Evolutionary conservation across 2,329 filamentous ascomycete species (phyloP), one percentile per base, ranked within the genome.

Genomic region (Monilinia vaccinii-corymbosi): DNA sequence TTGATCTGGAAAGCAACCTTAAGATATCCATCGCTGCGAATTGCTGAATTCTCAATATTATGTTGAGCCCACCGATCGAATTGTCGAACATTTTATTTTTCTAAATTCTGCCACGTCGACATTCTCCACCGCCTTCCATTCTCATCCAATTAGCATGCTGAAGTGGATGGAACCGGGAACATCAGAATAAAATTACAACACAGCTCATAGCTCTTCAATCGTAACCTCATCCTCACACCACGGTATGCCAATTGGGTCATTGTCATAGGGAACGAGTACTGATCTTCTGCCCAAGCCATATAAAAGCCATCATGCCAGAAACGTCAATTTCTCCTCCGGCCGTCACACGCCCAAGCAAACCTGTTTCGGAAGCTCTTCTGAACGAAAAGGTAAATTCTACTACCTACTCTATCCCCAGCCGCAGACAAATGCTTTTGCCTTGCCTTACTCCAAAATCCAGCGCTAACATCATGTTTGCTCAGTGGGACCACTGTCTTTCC

Each of bases 401-500:
- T 53, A 40, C 28, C 1, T 56, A 36, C 32, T 51, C 34, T 32
- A 42, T 28, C 59, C 59, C 14, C n/a, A 13, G 23, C 28, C 28
- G n/a, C 38, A 23, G 1, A 1, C 9, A 16, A 14, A 6, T 7
- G 4, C 38, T 23, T 18, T n/a, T 50, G 40, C 8, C 21, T n/a
- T 50, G 40, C 8, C 21, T 4, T 36, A 32, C 16, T 18, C 21
- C 44, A 44, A 59, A 59, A 65, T 7, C 18, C 14, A 28, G 40
- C 23, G 60, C 62, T 63, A 58, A 66, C 46, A 10, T 14, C 38
- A 21, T 38, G 14, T 38, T 34, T 60, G 38, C 50, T 64, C 64
- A 99, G 94, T 99, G 94, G 94, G 94, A 99, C 76, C 93, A 89
- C 79, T 97, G 94, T 78, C 86, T 99, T 70, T 97, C 94, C 70